phyloP scores from a whole-genome alignment of 2,329 filamentous ascomycete species.

The Aspergillus pseudotamarii region DNA sequence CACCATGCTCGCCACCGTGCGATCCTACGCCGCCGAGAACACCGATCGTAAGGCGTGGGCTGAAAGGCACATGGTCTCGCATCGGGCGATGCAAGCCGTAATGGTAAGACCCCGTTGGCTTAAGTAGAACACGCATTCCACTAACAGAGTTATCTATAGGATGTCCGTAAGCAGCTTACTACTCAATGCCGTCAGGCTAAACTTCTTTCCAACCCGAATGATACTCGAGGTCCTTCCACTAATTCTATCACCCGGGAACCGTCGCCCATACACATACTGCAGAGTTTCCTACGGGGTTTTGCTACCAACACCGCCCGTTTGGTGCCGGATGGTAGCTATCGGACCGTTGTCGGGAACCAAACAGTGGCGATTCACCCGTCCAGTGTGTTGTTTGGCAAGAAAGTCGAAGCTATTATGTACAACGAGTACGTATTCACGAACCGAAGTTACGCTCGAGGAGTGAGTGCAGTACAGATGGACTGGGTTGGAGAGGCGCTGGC shows the following conservation, averaged over 20 bases:
- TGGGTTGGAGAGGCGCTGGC: conserved; percentile 60
- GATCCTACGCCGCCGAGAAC: conserved; percentile 60
- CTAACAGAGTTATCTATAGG: conserved; percentile 34
- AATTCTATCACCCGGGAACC: conserved; percentile 34
- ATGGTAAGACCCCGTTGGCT: conserved; percentile 47
- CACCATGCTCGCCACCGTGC: conserved; percentile 63
- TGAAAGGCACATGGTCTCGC: conserved; percentile 60
- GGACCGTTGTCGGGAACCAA: conserved; percentile 63
- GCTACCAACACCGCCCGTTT: conserved; percentile 62
- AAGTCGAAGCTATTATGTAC: conserved; percentile 65
- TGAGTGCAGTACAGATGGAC: conserved; percentile 64
- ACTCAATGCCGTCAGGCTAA: conserved; percentile 57
- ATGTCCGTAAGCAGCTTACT: conserved; percentile 64
- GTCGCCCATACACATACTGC: conserved; percentile 54
- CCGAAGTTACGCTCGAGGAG: conserved; percentile 63
- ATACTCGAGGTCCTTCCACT: conserved; percentile 15
- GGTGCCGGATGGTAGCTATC: conserved; percentile 63
- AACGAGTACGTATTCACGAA: conserved; percentile 69
- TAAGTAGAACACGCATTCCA: background rate
- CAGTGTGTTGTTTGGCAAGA: conserved; percentile 62
- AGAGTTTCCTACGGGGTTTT: conserved; percentile 62
- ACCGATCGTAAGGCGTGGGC: conserved; percentile 64
- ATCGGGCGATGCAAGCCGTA: conserved; percentile 66
- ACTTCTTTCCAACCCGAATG: conserved; percentile 35
- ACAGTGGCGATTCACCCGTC: conserved; percentile 65